Percentiles rank a stretch among this genome's conserved stretches.
These are phyloP conservation scores for Elsinoe perseae DNA, from an alignment of 2,329 filamentous ascomycete genomes.

Conservation along the genomic window DNA sequence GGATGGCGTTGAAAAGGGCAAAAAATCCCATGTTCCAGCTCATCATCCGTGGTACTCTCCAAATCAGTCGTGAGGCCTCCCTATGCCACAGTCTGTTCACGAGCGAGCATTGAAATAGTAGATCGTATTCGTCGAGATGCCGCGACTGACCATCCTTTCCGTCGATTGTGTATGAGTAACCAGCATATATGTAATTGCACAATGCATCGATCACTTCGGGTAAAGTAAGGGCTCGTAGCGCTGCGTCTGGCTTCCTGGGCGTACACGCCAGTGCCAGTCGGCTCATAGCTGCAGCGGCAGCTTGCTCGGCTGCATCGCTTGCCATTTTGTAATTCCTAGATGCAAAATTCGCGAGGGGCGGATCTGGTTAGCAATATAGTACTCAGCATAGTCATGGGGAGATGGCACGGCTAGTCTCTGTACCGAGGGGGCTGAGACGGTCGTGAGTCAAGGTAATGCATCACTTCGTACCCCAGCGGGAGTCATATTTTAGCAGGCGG, in stretches of 20 bases:
- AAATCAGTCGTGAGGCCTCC: background rate
- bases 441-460: background rate
- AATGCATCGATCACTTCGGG: background rate
- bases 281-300: background rate
- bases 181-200: background rate
- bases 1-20: background rate
- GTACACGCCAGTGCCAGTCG: background rate
- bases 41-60: background rate
- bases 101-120: background rate
- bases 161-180: background rate
- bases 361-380: too few species aligned
- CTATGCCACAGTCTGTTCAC: constrained; percentile 5
- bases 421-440: background rate
- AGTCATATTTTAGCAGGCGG: background rate
- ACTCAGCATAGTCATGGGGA: background rate
- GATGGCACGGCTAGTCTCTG: background rate
- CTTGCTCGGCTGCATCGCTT: background rate
- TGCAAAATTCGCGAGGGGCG: too few species aligned
- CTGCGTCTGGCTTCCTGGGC: background rate
- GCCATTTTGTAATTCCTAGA: background rate
- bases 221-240: background rate
- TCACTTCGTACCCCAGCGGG: background rate
- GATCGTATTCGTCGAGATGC: background rate
- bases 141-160: background rate
- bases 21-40: background rate